phyloP scores from a whole-genome alignment of 1,284 basidiomycete genomes.

The Leucoagaricus sp. region DNA sequence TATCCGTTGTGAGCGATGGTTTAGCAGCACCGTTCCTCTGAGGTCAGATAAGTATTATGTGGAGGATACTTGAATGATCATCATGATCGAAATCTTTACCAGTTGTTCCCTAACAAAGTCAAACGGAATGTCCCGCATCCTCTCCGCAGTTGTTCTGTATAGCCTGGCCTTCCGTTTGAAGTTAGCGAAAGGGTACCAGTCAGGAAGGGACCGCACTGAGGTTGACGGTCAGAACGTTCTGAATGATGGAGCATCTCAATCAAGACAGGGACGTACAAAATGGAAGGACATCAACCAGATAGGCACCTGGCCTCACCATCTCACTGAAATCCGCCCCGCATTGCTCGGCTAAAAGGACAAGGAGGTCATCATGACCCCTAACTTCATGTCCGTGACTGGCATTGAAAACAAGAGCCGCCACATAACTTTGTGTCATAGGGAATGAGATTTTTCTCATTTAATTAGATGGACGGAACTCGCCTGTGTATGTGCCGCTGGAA shows the following conservation, averaged over 20 bases:
- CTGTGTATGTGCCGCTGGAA: constrained; percentile 4
- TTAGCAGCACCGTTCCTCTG: constrained; percentile 1
- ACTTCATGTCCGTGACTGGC: constrained; percentile 11
- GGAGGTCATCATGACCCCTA: constrained; percentile 8
- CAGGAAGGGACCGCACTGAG: constrained; percentile 6
- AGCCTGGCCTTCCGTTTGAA: constrained; percentile 11
- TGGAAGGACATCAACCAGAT: constrained; percentile 11
- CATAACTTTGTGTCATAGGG: constrained; percentile 2
- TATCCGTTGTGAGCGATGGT: constrained; percentile 12
- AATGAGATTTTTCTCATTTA: background rate
- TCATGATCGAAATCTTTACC: background rate
- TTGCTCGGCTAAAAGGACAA: constrained; percentile 3
- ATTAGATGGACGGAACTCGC: background rate
- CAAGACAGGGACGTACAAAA: background rate
- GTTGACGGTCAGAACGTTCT: background rate
- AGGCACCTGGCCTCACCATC: constrained; percentile 5
- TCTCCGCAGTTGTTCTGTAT: constrained; percentile 4
- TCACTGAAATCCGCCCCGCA: constrained; percentile 8
- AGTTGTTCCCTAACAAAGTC: constrained; percentile 5
- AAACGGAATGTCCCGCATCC: constrained; percentile 4
- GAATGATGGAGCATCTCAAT: background rate
- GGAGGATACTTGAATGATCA: background rate
- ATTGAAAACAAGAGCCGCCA: constrained; percentile 7
- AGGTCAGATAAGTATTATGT: background rate
- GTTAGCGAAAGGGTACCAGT: constrained; percentile 10